These are phyloP conservation scores for Talaromyces marneffei DNA, from an alignment of 2,329 filamentous ascomycete genomes.

Conservation along the genomic window DNA sequence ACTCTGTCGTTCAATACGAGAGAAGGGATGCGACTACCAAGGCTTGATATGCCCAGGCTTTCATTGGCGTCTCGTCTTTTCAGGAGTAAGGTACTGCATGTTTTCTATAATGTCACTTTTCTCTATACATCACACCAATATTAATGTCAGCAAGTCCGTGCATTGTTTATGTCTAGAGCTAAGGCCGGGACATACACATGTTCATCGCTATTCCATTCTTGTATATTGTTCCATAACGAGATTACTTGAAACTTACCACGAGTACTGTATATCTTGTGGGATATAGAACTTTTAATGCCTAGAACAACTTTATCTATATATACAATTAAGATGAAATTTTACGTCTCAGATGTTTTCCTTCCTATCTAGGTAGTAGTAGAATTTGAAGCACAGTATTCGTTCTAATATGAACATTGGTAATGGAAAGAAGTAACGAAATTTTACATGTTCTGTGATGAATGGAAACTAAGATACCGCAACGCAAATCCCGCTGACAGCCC, in stretches of 20 bases:
- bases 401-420: background rate
- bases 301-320: background rate
- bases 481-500: conserved; percentile 2
- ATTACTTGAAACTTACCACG: background rate
- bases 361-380: background rate
- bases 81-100: background rate
- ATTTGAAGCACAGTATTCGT: background rate
- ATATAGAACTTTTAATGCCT: background rate
- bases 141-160: background rate
- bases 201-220: conserved; percentile 1
- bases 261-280: background rate
- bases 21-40: conserved; percentile 27
- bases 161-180: background rate
- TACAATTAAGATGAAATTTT: background rate
- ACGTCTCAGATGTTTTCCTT: background rate
- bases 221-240: conserved; percentile 3
- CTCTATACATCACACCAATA: background rate
- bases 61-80: background rate
- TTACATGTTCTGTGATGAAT: conserved; percentile 9
- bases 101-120: background rate
- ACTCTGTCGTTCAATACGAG: conserved; percentile 71
- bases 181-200: background rate
- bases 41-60: conserved; percentile 1
- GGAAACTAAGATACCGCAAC: conserved; percentile 6
- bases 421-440: background rate